Conservation (phyloP, 2,329 filamentous ascomycete species). For the Alternaria brassicae region DNA sequence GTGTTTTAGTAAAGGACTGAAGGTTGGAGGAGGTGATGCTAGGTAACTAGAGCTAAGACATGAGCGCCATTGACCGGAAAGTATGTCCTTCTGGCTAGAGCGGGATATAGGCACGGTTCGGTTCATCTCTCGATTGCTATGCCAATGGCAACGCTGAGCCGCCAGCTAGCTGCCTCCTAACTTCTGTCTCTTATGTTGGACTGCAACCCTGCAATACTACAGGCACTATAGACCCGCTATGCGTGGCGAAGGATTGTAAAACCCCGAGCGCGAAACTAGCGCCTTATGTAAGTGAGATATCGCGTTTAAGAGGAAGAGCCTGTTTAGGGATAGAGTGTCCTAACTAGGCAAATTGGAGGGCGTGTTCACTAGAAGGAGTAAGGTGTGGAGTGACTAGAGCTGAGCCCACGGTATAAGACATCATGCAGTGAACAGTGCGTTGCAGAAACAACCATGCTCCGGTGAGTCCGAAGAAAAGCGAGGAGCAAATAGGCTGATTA, state of each 20-base stretch:
- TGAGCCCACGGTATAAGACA: background rate
- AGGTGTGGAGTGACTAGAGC: background rate
- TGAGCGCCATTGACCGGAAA: constrained; percentile 5
- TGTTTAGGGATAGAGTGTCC: background rate
- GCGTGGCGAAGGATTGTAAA: background rate
- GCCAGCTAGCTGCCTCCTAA: background rate
- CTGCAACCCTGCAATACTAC: constrained; percentile 2
- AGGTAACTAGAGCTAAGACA: background rate
- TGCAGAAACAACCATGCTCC: background rate
- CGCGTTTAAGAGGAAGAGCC: background rate
- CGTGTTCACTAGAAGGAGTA: background rate
- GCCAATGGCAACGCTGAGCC: background rate
- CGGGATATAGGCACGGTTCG: background rate
- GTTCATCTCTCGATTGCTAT: background rate
- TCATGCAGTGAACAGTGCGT: background rate
- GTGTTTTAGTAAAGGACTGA: constrained; percentile 2
- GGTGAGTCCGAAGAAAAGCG: background rate
- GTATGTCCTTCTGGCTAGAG: constrained; percentile 4
- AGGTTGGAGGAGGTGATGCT: constrained; percentile 6
- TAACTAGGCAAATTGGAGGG: background rate
- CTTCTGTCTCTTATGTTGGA: background rate
- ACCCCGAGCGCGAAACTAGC: background rate
- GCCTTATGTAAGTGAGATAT: background rate
- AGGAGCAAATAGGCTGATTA: background rate
- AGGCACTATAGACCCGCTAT: background rate